Base-by-base conservation (phyloP, 257 asterid species). In the Plantago ovata region DNA sequence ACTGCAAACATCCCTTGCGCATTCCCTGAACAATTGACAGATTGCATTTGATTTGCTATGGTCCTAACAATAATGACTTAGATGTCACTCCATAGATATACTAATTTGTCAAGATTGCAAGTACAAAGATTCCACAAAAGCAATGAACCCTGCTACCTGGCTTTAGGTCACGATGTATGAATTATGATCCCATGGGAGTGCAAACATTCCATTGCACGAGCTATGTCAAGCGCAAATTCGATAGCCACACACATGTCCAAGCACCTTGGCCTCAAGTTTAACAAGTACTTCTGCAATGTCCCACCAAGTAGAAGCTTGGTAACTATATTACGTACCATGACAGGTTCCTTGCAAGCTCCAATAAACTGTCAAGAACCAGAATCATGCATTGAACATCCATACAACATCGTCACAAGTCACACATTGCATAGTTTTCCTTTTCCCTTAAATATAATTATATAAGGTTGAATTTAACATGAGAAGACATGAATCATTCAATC, bases 321-420 rank as follows among this genome's bases (percentile, higher is more conserved):
- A 13, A 86, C 94, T 40, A 87, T 79, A n/a, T n/a, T n/a, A n/a
- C n/a, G n/a, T 44, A 87, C 95, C 91, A 78, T 82, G 43, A 80
- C 81, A 66, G 94, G 95, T 60, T 87, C 95, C 78, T 80, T 84
- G 76, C 95, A 87, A 70, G 91, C 94, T 71, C 95, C 95, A 50
- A 87, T 80, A 64, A 87, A 87, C 95, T 87, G 82, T 23, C 64
- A 33, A 56, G 55, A 28, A 19, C 19, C 8, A 10, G 6, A 5
- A 13, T 8, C 38, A 22, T 23, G 40, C 20, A 28, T 49, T 50
- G 24, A 15, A 14, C 38, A 3, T 12, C 16, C 55, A 50, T 20
- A 22, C 24, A 20, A 22, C 19, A 50, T 22, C 10, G 56, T 28
- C 7, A 2, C 36, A 28, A 28, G 36, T 28, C n/a, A n/a, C 36